phyloP scores from a whole-genome alignment of 306 rosid genomes.

The Luffa aegyptiaca region DNA sequence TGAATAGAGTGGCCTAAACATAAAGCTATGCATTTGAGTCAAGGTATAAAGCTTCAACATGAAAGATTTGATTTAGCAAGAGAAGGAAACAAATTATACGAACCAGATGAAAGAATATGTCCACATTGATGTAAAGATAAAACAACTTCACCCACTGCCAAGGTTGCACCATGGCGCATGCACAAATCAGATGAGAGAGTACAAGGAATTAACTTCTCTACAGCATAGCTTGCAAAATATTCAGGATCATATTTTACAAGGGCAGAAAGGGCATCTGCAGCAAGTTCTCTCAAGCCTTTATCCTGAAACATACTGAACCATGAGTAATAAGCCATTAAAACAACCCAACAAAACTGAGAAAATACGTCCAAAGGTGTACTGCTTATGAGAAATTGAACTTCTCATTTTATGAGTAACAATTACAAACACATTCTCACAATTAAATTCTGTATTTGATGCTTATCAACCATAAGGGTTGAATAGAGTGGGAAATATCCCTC shows the following conservation, averaged over 20 bases:
- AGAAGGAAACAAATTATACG: slow-evolving; percentile 16
- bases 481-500: background rate
- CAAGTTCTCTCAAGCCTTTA: slow-evolving; percentile 91
- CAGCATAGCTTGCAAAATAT: slow-evolving; percentile 44
- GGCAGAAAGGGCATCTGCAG: slow-evolving; percentile 72
- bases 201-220: slow-evolving; percentile 71
- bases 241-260: slow-evolving; percentile 75
- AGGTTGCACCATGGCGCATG: slow-evolving; percentile 92
- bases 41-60: background rate
- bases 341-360: slow-evolving; percentile 10
- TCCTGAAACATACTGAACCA: slow-evolving; percentile 47
- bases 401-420: background rate
- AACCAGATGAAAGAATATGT: slow-evolving; percentile 59
- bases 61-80: background rate
- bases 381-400: background rate
- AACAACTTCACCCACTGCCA: slow-evolving; percentile 80
- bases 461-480: background rate
- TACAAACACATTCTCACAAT: background rate
- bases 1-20: background rate
- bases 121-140: slow-evolving; percentile 56
- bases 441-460: background rate
- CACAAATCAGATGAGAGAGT: slow-evolving; percentile 92
- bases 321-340: slow-evolving; percentile 18
- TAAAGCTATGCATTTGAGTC: background rate
- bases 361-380: background rate